Base-by-base conservation (phyloP, 306 rosid species). In the Cyamopsis tetragonoloba region DNA sequence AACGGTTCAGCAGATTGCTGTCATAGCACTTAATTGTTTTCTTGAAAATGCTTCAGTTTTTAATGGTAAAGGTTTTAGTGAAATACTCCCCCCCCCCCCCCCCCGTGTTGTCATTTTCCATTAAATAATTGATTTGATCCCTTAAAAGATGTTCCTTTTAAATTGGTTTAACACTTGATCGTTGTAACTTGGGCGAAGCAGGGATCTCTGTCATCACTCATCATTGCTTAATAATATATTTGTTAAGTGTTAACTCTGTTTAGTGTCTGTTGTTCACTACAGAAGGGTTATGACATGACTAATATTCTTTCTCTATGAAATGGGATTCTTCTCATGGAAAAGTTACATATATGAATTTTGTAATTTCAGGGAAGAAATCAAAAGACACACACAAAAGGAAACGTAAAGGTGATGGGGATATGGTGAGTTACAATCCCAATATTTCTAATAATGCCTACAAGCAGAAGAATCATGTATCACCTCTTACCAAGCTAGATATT, bases 361-460 rank as follows among this genome's bases (percentile, higher is more conserved):
- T 59, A 55, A 50, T 70, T 43, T 72, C 86, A 88, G 98, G 81
- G 46, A 93, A 83, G 88, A 88, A 81, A 77, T 74, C 73, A 18
- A 93, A 86, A 80, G 97, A 86, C 59, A 82, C 41, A 68, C 84
- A 76, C 87, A 86, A 67, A 73, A 79, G 76, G 53, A 89, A 88
- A 66, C 80, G 67, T 53, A 84, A 80, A 76, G 81, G 80, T 23
- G 87, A 67, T 74, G 69, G 7, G 35, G 74, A 13, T 35, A 48
- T 6, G 77, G 98, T 93, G 75, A 84, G 95, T 74, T 53, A 0
- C 77, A 79, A 72, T 61, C 35, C 56, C 11, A 50, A 71, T 23
- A 26, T 27, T 31, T 7, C 51, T 62, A 13, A 44, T 41, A 59
- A 31, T 27, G 22, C 37, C 37, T 62, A 44, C 26, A 27, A 48